Evolutionary conservation across 352 stramenopile genomes (phyloP), one percentile per base, ranked within the genome.

Genomic region (Pythium dissimile): DNA sequence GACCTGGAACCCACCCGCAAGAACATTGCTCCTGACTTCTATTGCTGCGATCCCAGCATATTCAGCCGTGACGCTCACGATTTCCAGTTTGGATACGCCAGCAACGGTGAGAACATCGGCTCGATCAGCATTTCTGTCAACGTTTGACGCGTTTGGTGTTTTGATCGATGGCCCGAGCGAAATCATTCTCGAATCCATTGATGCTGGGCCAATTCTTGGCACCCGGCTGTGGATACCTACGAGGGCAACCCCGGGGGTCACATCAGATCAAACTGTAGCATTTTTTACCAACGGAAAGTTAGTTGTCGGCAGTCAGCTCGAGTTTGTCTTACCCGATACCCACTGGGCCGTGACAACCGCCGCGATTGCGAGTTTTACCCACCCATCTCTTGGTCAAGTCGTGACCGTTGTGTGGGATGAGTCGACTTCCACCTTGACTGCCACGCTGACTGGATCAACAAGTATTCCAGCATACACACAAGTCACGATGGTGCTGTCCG

Each of bases 131-230:
- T 63, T 62, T 1, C 32, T 86, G 13, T 70, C 68, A 18, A 89
- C 75, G 11, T 73, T 71, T 12, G 76, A 89, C 45, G 21, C 63
- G 8, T 30, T 48, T 23, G 71, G 69, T 4, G 44, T 73, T 23
- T 2, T 68, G 8, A 87, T 89, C n/a, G 79, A 89, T 45, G 77
- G 77, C 0, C 74, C 77, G 9, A 80, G 59, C 37, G 8, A 28
- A 7, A 32, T 87, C n/a, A 18, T 57, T 8, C 48, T 89, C 37
- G 77, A 85, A 31, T 64, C 50, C 2, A 80, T 87, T 28, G 59
- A 50, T 0, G 34, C 75, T 31, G 79, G 79, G 0, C 58, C 67
- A 20, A 62, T 89, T 35, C 38, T 80, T 8, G 75, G 77, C 1
- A 77, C 63, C 51, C 75, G 79, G 0, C 53, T 78, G 20, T 89